Evolutionary conservation across 2,329 filamentous ascomycete species (phyloP), one percentile per base, ranked within the genome.

Genomic region (Phoma sp.): DNA sequence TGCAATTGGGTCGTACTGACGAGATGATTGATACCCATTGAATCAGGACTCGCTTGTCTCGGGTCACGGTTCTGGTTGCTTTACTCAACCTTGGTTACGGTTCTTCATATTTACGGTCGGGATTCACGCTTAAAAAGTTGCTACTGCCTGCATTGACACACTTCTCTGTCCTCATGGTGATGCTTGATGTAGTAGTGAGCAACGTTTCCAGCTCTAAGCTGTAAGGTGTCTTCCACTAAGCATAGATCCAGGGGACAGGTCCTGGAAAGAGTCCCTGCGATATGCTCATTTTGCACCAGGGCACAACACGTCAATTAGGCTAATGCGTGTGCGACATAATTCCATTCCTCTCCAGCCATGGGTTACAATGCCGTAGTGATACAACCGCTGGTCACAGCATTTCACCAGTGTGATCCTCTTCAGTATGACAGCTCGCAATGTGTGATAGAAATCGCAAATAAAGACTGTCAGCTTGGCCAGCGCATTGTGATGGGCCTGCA

Each of bases 21-120:
- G 70, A 72, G 71, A 70, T 68, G 71, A 72, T 69, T 72, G 52
- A 75, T 75, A 75, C 72, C 73, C 73, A 72, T 71, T 63, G 63
- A 68, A 69, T 73, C 72, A 71, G 71, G 65, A 70, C 62, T 62
- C 72, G 64, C 66, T 71, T 67, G 60, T 62, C 59, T 62, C 47
- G 55, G 52, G 48, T 63, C 60, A 52, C 60, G 58, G 58, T 57
- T 56, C 56, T 50, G 46, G 37, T 59, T 60, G 55, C 61, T 64
- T 68, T 62, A 63, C 48, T 52, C 35, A 45, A 63, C 53, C 47
- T 43, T 68, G 57, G 35, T 58, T 60, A 53, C 41, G 48, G 36
- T 54, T 53, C 46, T 54, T 55, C 35, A 51, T 57, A 51, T 50
- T 51, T 38, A 22, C 49, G 49, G 44, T 55, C 44, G 43, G 55